phyloP scores from a whole-genome alignment of 1,139 yeast species.

The Candida sp. region DNA sequence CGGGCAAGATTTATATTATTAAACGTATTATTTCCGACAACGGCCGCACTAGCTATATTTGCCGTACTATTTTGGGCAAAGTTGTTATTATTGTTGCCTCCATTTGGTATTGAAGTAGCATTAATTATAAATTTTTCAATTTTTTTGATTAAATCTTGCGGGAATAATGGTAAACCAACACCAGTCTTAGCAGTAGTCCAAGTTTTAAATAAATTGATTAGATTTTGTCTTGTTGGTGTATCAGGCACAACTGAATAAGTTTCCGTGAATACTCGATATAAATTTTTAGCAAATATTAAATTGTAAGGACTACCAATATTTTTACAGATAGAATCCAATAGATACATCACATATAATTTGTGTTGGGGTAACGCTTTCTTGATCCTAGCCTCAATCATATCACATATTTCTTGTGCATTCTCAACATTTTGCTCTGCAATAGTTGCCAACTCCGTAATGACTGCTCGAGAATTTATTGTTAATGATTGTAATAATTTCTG shows the following conservation, averaged over 20 bases:
- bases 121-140: constrained; percentile 39
- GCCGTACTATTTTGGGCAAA: background rate
- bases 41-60: background rate
- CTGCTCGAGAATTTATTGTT: constrained; percentile 36
- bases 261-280: constrained; percentile 35
- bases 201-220: constrained; percentile 39
- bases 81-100: background rate
- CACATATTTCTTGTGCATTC: constrained; percentile 29
- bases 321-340: constrained; percentile 42
- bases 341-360: constrained; percentile 35
- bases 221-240: constrained; percentile 30
- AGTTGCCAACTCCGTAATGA: constrained; percentile 37
- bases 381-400: constrained; percentile 32
- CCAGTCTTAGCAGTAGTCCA: constrained; percentile 33
- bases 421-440: constrained; percentile 32
- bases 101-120: constrained; percentile 25
- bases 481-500: constrained; percentile 28
- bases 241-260: constrained; percentile 39
- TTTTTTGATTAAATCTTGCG: constrained; percentile 21
- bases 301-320: constrained; percentile 45
- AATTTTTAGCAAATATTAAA: constrained; percentile 29
- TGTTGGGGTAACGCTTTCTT: constrained; percentile 36
- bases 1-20: constrained; percentile 1
- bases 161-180: constrained; percentile 37
- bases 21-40: background rate